These are phyloP conservation scores for Dryadomyces quercus-mongolicae DNA, from an alignment of 2,329 filamentous ascomycete genomes.

Conservation along the genomic window DNA sequence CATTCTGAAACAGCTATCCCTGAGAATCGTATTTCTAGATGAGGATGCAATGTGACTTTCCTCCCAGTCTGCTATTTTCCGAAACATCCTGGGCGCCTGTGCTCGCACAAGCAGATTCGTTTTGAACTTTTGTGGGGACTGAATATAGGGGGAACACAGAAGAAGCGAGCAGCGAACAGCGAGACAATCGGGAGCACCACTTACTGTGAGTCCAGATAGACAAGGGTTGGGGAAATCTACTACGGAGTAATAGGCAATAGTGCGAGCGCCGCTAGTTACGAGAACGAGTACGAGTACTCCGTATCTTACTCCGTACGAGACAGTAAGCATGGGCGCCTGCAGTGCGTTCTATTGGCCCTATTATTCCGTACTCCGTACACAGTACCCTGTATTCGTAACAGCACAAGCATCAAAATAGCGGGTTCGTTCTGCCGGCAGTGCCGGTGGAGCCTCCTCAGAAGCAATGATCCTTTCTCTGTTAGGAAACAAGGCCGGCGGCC, in stretches of 20 bases:
- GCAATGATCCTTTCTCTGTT: not conserved
- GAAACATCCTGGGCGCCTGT: not conserved
- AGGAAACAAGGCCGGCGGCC: constrained; percentile 1
- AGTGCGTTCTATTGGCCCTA: no score
- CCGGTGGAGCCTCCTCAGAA: not conserved
- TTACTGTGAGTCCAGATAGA: no score
- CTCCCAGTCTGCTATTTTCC: not conserved
- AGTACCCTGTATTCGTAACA: no score
- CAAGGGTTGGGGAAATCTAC: no score
- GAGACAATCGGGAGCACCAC: no score
- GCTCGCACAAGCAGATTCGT: not conserved
- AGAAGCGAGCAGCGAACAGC: not conserved
- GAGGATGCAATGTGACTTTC: not conserved
- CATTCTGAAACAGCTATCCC: not conserved
- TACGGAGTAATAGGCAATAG: no score
- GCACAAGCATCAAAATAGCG: no score
- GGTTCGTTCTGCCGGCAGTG: not conserved
- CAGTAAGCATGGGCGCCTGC: not conserved
- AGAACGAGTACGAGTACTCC: not conserved
- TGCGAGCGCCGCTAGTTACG: no score
- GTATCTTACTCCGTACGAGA: not conserved
- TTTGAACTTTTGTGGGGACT: constrained; percentile 1
- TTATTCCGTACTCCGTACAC: no score
- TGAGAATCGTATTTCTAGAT: not conserved
- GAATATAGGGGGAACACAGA: not conserved